Evolutionary conservation across 352 stramenopile genomes (phyloP).

Genomic region (Thalassiosira sp.): DNA sequence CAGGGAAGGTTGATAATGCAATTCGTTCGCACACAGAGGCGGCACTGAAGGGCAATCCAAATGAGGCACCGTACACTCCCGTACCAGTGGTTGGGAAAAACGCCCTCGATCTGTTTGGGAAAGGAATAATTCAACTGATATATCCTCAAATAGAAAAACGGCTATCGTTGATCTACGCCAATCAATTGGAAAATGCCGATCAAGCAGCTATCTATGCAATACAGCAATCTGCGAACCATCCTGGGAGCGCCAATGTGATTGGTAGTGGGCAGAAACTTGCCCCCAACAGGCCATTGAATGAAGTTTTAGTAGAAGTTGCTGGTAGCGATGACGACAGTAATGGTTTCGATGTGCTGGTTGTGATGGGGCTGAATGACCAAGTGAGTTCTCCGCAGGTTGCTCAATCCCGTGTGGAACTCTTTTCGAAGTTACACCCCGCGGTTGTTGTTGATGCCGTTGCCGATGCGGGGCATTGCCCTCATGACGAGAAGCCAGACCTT

Average conservation of each 20-base stretch:
- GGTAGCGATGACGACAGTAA: neutral
- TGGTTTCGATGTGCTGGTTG: neutral
- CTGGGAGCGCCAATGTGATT: neutral
- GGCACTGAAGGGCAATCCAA: constrained; percentile 6
- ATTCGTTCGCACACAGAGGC: constrained; percentile 2
- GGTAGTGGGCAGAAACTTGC: constrained; percentile 4
- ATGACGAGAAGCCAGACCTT: neutral
- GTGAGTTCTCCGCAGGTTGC: neutral
- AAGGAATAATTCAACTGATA: neutral
- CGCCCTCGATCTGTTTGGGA: neutral
- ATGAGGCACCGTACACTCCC: constrained; percentile 7
- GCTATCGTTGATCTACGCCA: constrained; percentile 4
- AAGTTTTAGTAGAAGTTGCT: neutral
- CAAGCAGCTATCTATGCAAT: neutral
- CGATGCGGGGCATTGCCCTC: neutral
- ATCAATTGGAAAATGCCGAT: neutral
- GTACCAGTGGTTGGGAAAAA: neutral
- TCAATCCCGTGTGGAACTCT: neutral
- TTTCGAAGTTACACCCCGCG: neutral
- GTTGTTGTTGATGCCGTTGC: neutral
- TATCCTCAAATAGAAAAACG: constrained; percentile 5
- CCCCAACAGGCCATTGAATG: constrained; percentile 6
- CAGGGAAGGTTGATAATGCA: neutral
- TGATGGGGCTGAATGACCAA: neutral
- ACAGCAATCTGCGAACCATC: constrained; percentile 2